Evolutionary conservation across 2,329 filamentous ascomycete genomes (phyloP).

Genomic region (Aspergillus sp.): DNA sequence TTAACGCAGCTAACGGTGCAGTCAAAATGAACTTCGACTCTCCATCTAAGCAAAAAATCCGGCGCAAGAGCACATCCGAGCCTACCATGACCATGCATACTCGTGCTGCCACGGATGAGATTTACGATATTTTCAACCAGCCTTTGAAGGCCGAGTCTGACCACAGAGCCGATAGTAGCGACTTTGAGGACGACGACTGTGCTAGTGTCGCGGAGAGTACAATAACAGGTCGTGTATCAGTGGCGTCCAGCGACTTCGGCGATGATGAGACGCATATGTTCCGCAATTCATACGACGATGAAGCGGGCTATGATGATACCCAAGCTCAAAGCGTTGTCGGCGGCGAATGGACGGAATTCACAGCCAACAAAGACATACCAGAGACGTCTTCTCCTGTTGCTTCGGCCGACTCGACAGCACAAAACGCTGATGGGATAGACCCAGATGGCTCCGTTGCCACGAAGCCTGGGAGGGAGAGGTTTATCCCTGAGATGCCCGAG

Average conservation of each 20-base stretch:
- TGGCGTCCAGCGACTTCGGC: conserved; percentile 54
- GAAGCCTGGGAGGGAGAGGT: conserved; percentile 33
- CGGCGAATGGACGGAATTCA: conserved; percentile 86
- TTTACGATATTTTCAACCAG: conserved; percentile 94
- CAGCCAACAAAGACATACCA: conserved; percentile 61
- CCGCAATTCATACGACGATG: conserved; percentile 33
- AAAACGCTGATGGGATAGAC: conserved; percentile 16
- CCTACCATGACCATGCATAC: conserved; percentile 99
- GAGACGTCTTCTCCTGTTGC: conserved; percentile 19
- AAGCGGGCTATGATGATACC: conserved; percentile 31
- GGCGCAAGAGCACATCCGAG: conserved; percentile 65
- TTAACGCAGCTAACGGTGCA: conserved; percentile 33
- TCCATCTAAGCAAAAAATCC: conserved; percentile 73
- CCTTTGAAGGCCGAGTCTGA: conserved; percentile 51
- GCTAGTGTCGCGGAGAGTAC: conserved; percentile 81
- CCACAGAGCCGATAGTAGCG: conserved; percentile 49
- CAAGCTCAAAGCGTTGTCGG: conserved; percentile 46
- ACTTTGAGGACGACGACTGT: conserved; percentile 63
- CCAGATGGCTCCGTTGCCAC: conserved; percentile 20
- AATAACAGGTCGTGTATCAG: conserved; percentile 61
- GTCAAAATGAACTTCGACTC: conserved; percentile 92
- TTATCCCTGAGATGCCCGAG: conserved; percentile 64
- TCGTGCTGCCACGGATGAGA: conserved; percentile 88
- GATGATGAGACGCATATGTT: conserved; percentile 45
- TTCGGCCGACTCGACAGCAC: conserved; percentile 21